Evolutionary conservation across 768 basidiomycete genomes (phyloP), one percentile per base, ranked within the genome.

Genomic region (Phlebiopsis flavidoalba): DNA sequence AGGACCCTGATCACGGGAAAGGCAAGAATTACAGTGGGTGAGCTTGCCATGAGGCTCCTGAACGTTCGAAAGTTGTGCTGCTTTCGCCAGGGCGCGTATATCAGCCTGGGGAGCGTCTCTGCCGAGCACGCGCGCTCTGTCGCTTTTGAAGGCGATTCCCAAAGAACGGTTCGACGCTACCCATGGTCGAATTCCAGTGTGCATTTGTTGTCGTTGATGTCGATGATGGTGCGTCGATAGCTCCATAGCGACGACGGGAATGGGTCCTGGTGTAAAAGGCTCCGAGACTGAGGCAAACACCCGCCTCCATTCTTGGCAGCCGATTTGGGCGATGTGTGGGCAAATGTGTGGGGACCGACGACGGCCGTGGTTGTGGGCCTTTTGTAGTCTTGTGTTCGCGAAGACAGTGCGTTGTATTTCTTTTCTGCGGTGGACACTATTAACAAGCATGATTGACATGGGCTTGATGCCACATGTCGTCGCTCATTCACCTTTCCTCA

Each of bases 341-440:
- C 53, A 2, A 15, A 40, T 10, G 35, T 6, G 12, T 19, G 53
- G 11, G 8, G 5, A 17, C 33, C 14, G 17, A n/a, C 43, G 54
- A 43, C 12, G n/a, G 40, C 54, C n/a, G 10, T n/a, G n/a, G n/a
- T 36, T 55, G 54, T 55, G 54, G 54, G 54, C 37, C 54, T 55
- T n/a, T n/a, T n/a, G n/a, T 37, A 43, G 54, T 55, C 54, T n/a
- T 7, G 52, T 15, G 14, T 22, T 49, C 48, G 48, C 48, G 48
- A 49, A 49, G 48, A 19, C n/a, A 3, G 48, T 49, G 19, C 21
- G 14, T 12, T 43, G 40, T 17, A 43, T 43, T n/a, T 43, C 40
- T 43, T 43, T 43, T 43, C 40, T 43, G 40, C 12, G 40, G 40
- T 19, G 48, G 48, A 49, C 48, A 26, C 24, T 12, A 49, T n/a